Percentiles rank a stretch among this genome's conserved stretches.
These are phyloP conservation scores for Saturnispora hagleri DNA, from an alignment of 805 yeast genomes.

Conservation along the genomic window DNA sequence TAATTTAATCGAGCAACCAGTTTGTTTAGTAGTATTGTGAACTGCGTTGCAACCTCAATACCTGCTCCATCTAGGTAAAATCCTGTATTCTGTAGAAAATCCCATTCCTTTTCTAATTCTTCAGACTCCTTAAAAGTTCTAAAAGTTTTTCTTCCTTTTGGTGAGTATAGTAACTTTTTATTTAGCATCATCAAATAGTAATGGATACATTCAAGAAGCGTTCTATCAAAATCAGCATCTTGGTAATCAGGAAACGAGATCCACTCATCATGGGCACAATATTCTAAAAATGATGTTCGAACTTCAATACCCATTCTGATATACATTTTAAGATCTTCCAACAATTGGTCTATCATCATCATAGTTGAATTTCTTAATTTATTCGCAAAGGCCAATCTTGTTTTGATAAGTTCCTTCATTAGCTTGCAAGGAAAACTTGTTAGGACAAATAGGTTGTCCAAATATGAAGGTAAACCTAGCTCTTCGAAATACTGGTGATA, in stretches of 20 bases:
- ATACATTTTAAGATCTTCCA: conserved; percentile 74
- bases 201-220: conserved; percentile 63
- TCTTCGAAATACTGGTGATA: conserved; percentile 54
- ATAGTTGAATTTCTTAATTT: conserved; percentile 77
- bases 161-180: conserved; percentile 70
- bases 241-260: conserved; percentile 48
- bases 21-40: conserved; percentile 42
- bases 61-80: conserved; percentile 72
- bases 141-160: conserved; percentile 43
- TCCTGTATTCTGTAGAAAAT: conserved; percentile 67
- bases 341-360: conserved; percentile 93
- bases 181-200: conserved; percentile 64
- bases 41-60: conserved; percentile 48
- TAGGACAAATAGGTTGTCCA: conserved; percentile 54
- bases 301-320: conserved; percentile 67
- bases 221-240: conserved; percentile 52
- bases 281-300: conserved; percentile 55
- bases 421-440: conserved; percentile 71
- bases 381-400: conserved; percentile 68
- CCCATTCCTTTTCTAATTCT: conserved; percentile 76
- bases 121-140: conserved; percentile 89
- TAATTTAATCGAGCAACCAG: conserved; percentile 59
- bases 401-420: conserved; percentile 66
- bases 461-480: conserved; percentile 65
- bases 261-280: conserved; percentile 63